phyloP scores from a whole-genome alignment of 805 yeast species.

The Wickerhamomyces alni region DNA sequence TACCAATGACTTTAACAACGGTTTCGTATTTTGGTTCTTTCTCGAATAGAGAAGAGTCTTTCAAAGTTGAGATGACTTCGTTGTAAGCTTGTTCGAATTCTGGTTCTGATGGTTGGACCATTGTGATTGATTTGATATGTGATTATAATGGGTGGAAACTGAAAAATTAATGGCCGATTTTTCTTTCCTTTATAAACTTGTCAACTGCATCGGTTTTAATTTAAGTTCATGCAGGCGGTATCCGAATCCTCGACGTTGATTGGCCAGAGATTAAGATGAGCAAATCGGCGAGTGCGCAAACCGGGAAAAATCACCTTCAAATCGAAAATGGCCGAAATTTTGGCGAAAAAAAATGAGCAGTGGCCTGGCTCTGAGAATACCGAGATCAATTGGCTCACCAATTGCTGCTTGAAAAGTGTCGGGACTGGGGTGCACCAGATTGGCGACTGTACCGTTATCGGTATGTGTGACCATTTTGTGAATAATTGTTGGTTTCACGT shows the following conservation, averaged over 20 bases:
- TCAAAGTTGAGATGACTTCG: conserved; percentile 83
- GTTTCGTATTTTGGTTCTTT: conserved; percentile 86
- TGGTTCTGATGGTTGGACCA: conserved; percentile 90
- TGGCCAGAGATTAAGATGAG: conserved; percentile 6
- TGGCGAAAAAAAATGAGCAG: too few relatives aligned
- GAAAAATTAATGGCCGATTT: too few relatives aligned
- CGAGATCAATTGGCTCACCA: too few relatives aligned
- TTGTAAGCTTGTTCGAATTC: conserved; percentile 98
- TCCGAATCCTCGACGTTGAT: not conserved
- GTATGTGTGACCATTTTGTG: too few relatives aligned
- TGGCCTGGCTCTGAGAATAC: too few relatives aligned
- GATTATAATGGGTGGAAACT: not conserved
- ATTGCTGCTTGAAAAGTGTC: too few relatives aligned
- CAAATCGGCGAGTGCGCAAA: not conserved
- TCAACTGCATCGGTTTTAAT: too few relatives aligned
- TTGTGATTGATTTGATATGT: conserved; percentile 22
- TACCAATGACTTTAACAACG: conserved; percentile 83
- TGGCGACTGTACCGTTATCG: not conserved
- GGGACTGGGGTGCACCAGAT: not conserved
- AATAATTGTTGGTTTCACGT: too few relatives aligned
- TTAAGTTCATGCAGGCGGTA: not conserved
- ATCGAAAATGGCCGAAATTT: not conserved
- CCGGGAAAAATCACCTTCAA: not conserved
- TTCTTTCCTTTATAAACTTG: too few relatives aligned
- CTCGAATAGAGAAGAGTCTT: conserved; percentile 85